Base-by-base conservation (phyloP, 345 rosid species). In the Passiflora organensis region DNA sequence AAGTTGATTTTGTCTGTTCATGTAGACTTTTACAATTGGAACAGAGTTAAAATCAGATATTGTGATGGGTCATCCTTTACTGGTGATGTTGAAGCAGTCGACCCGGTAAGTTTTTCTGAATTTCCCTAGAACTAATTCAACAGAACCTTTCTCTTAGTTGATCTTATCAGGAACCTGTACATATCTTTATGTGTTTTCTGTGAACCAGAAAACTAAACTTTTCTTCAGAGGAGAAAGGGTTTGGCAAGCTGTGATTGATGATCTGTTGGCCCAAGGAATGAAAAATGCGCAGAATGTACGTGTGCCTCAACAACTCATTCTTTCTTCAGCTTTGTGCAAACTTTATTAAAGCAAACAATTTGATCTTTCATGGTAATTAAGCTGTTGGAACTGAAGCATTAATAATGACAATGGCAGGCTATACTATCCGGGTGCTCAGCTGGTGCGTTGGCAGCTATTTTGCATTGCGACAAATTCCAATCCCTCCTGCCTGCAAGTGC, bases 341-440 rank as follows among this genome's bases (percentile, higher is more conserved):
- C 34, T 28, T 28, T 28, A 8, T 28, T 28, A 28, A n/a, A n/a
- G n/a, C n/a, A n/a, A n/a, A n/a, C n/a, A n/a, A 28, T 28, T 28
- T 28, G 34, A 28, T 28, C 34, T 28, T 28, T 28, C 34, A 28
- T 2, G 34, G 34, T 28, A 28, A 28, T 28, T 28, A 43, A 47
- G 44, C n/a, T 28, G 22, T 36, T 45, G 23, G 47, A 20, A 32
- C 32, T 54, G 43, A 15, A 15, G 41, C 8, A 6, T 37, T 37
- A 13, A 0, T 41, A 4, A 41, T 43, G 17, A 15, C 5, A 43
- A 2, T 65, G 4, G 14, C 61, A 93, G 99, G 99, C 96, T 67
- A 64, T 93, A 71, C 72, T 93, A 55, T 81, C 97, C 2, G 99
- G 99, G 1, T 93, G 99, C 67, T 93, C 99, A 2, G 99, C 99